Base-by-base conservation (phyloP, 2,329 filamentous ascomycete species). In the Didymella exigua region DNA sequence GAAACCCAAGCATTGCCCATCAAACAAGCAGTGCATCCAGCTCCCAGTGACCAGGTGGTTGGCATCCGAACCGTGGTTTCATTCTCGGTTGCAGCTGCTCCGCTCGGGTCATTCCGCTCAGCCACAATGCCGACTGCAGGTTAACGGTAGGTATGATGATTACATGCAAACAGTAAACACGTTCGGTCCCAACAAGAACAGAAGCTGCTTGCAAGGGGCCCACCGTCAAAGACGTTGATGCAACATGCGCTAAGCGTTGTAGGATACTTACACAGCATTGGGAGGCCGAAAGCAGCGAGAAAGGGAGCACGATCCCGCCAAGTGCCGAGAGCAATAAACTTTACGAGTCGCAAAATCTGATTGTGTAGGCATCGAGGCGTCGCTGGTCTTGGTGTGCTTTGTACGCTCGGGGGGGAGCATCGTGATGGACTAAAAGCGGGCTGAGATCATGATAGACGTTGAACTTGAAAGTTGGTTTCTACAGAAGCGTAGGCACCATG, bases 281-380 rank as follows among this genome's bases (percentile, higher is more conserved):
- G 29, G 23, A 16, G 29, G 14, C 45, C 41, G 23, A 36, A 54
- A 33, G 27, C 33, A 41, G 52, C 52, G 30, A 34, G 11, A 45
- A 49, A 54, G 52, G 52, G 52, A 49, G 46, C 27, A 36, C 16
- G 23, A 40, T 24, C n/a, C 24, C 44, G 52, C 46, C 27, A 49
- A 41, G 52, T 30, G 52, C 40, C 34, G 34, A 14, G 33, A 24
- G 40, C 46, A 34, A 38, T 36, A n/a, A 30, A 26, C 27, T 49
- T 36, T 46, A 49, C 52, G 52, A 45, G 52, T 23, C 33, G 46
- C 41, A 54, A 54, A 54, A 45, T 41, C 49, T 49, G 41, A 23
- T 14, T 24, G 24, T 45, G 29, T 54, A 49, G 34, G 23, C 45
- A 33, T 41, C 40, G n/a, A 10, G 24, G 30, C 21, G 41, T 45